Evolutionary conservation across 139 green algal species (phyloP).

Genomic region (Trebouxia sp.): DNA sequence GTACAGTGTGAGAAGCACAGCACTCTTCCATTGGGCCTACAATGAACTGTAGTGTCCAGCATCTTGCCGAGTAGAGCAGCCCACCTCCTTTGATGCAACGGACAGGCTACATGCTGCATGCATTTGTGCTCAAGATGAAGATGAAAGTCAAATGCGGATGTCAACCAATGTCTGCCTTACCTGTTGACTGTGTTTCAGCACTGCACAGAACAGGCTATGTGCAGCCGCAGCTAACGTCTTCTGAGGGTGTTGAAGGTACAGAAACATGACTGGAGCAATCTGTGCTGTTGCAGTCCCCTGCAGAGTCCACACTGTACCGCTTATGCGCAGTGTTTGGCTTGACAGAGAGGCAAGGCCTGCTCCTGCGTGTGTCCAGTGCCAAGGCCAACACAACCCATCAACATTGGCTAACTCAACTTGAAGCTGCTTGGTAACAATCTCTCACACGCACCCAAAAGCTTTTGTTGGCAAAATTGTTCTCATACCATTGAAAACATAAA

Average conservation of each 20-base stretch:
- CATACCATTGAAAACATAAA: too few species aligned
- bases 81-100: neutral
- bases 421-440: too few species aligned
- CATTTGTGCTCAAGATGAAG: neutral
- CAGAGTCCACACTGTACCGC: neutral
- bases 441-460: too few species aligned
- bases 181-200: slow-evolving; percentile 24
- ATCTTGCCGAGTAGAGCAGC: neutral
- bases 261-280: slow-evolving; percentile 35
- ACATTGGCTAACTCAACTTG: too few species aligned
- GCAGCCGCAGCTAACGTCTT: slow-evolving; percentile 27
- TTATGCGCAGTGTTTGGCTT: neutral
- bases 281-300: neutral
- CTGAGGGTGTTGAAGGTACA: slow-evolving; percentile 46
- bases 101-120: neutral
- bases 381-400: too few species aligned
- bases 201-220: slow-evolving; percentile 41
- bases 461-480: too few species aligned
- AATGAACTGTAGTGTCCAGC: neutral
- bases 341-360: too few species aligned
- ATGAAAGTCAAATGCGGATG: neutral
- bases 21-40: neutral
- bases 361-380: neutral
- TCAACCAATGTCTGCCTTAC: neutral
- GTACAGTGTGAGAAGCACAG: neutral